Evolutionary conservation across 768 basidiomycete genomes (phyloP).

Genomic region (Kwoniella bestiolae): DNA sequence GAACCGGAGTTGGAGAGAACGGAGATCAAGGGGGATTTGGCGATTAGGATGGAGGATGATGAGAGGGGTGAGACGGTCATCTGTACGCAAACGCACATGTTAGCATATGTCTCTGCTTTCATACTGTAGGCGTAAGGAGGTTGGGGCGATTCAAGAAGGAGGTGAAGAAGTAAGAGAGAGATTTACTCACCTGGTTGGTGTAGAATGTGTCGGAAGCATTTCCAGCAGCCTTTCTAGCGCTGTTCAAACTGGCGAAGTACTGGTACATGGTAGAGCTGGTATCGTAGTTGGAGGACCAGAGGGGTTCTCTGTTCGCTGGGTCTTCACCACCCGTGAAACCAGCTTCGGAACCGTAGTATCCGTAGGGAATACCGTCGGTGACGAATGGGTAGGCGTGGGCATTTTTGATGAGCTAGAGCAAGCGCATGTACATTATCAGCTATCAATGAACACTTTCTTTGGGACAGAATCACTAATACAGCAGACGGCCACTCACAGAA

Average conservation of each 20-base stretch:
- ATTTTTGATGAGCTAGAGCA: slow-evolving; percentile 50
- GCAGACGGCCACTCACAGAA: slow-evolving; percentile 27
- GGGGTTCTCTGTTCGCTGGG: slow-evolving; percentile 55
- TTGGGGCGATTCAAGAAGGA: no score
- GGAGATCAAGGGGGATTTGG: slow-evolving; percentile 49
- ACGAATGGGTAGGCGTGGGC: slow-evolving; percentile 57
- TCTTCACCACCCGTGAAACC: slow-evolving; percentile 56
- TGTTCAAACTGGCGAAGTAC: slow-evolving; percentile 49
- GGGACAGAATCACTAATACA: no score
- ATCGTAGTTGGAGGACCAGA: slow-evolving; percentile 49
- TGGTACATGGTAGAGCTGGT: slow-evolving; percentile 50
- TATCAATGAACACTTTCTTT: no score
- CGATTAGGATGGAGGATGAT: slow-evolving; percentile 44
- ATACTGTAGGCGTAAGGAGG: no score
- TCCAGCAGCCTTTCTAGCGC: slow-evolving; percentile 45
- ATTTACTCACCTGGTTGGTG: slow-evolving; percentile 51
- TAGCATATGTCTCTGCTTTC: background rate
- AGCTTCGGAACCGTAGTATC: slow-evolving; percentile 54
- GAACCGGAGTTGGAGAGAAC: slow-evolving; percentile 51
- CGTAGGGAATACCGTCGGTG: slow-evolving; percentile 57
- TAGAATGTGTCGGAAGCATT: slow-evolving; percentile 47
- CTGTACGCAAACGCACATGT: slow-evolving; percentile 11
- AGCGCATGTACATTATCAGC: background rate
- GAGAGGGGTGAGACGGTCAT: slow-evolving; percentile 40
- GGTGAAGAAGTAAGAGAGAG: no score